These are phyloP conservation scores for Phytophthora boehmeriae DNA, from an alignment of 352 stramenopile genomes.

Conservation along the genomic window DNA sequence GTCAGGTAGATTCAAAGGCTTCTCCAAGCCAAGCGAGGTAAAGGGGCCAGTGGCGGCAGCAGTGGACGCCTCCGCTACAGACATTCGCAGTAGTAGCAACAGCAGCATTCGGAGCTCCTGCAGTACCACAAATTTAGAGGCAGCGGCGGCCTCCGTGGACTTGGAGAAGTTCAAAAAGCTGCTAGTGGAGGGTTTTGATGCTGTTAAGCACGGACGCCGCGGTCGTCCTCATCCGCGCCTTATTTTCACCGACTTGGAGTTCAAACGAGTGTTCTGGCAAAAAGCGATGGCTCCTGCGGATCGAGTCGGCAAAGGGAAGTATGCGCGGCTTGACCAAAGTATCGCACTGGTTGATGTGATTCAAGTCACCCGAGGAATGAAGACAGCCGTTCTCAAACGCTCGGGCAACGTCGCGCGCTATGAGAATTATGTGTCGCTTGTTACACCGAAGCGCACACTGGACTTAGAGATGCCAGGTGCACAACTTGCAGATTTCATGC, in stretches of 20 bases:
- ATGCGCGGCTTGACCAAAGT: slow-evolving; percentile 73
- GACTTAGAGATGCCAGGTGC: slow-evolving; percentile 70
- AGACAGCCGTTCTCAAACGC: slow-evolving; percentile 79
- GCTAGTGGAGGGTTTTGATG: slow-evolving; percentile 73
- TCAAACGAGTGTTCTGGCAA: slow-evolving; percentile 87
- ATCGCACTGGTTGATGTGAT: slow-evolving; percentile 68
- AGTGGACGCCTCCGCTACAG: slow-evolving; percentile 5
- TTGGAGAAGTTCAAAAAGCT: slow-evolving; percentile 67
- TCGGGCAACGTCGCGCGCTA: slow-evolving; percentile 69
- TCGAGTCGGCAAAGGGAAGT: slow-evolving; percentile 64
- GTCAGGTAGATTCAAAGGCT: slow-evolving; percentile 15
- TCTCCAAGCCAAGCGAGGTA: slow-evolving; percentile 5
- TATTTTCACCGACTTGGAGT: slow-evolving; percentile 74
- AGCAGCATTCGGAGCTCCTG: slow-evolving; percentile 19
- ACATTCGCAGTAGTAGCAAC: no score
- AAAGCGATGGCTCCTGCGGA: slow-evolving; percentile 38
- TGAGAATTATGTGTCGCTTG: slow-evolving; percentile 76
- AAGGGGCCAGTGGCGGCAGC: slow-evolving; percentile 8
- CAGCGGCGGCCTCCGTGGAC: slow-evolving; percentile 37
- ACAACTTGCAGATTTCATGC: slow-evolving; percentile 55
- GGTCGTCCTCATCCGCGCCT: slow-evolving; percentile 67
- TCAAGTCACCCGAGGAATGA: slow-evolving; percentile 78
- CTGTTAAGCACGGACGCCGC: slow-evolving; percentile 73
- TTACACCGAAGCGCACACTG: slow-evolving; percentile 69
- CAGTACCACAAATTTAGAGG: slow-evolving; percentile 30